A percentile compares a stretch with the other conserved stretches of the same genome.
Evolutionary conservation across 139 green algal genomes (phyloP).

Genomic region (Chlamydomonas sp.): DNA sequence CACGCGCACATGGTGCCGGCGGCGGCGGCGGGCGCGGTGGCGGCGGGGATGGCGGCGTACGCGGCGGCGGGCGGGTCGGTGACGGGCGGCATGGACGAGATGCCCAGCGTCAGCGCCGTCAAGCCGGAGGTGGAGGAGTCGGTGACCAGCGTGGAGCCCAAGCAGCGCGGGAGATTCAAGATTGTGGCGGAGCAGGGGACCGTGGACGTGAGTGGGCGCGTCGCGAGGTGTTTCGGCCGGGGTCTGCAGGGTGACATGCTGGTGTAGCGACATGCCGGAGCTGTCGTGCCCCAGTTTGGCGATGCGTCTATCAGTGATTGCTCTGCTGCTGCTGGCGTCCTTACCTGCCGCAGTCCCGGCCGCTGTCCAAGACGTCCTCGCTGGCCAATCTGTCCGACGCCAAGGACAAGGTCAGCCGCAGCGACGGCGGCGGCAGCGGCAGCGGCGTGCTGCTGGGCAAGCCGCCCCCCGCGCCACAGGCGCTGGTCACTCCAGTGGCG

Average conservation of each 20-base stretch:
- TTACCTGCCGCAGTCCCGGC: not conserved
- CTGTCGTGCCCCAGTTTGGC: too few relatives aligned
- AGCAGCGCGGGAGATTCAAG: slow-evolving; percentile 83
- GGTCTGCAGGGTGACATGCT: not conserved
- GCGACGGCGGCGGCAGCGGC: not conserved
- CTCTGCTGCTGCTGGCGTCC: too few relatives aligned
- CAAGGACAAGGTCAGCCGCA: slow-evolving; percentile 13
- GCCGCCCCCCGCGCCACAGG: slow-evolving; percentile 29
- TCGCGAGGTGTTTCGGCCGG: too few relatives aligned
- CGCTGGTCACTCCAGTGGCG: not conserved
- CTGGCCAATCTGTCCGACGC: slow-evolving; percentile 38
- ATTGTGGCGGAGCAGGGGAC: slow-evolving; percentile 78
- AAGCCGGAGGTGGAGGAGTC: slow-evolving; percentile 27
- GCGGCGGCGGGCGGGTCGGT: too few relatives aligned
- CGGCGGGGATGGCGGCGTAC: too few relatives aligned
- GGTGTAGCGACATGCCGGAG: too few relatives aligned
- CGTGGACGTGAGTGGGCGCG: not conserved
- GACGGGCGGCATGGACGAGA: too few relatives aligned
- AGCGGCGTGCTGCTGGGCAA: slow-evolving; percentile 23
- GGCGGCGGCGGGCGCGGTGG: too few relatives aligned
- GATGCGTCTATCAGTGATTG: too few relatives aligned
- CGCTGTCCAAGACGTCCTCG: slow-evolving; percentile 45
- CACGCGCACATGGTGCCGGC: not conserved
- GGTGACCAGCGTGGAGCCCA: slow-evolving; percentile 49
- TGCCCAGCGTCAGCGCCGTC: not conserved